Conservation (phyloP, 441 rosid genomes). For the Brassica hybrid region DNA sequence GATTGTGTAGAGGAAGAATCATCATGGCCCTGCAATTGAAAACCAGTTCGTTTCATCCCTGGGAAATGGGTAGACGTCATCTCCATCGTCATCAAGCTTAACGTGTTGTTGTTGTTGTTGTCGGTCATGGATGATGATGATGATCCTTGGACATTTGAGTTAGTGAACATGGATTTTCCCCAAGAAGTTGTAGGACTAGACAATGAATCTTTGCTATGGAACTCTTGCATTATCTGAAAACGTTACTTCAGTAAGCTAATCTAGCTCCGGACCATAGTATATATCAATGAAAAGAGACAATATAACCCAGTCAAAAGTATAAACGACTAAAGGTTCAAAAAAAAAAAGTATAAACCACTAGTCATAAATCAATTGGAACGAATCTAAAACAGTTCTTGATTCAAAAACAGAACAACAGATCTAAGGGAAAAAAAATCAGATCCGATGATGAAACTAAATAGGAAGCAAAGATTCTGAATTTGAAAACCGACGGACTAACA, state of each 20-base stretch:
- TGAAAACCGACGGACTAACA: not conserved
- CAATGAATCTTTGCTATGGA: slow-evolving; percentile 16
- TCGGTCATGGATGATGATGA: slow-evolving; percentile 29
- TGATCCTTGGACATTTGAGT: slow-evolving; percentile 35
- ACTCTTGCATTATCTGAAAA: slow-evolving; percentile 37
- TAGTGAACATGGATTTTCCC: slow-evolving; percentile 26
- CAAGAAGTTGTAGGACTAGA: slow-evolving; percentile 20
- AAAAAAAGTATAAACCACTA: not conserved
- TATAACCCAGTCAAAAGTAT: slow-evolving; percentile 4
- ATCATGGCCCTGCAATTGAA: slow-evolving; percentile 53
- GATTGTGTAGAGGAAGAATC: slow-evolving; percentile 71
- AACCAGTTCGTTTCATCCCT: slow-evolving; percentile 47
- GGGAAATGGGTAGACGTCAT: slow-evolving; percentile 42
- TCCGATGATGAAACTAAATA: not conserved
- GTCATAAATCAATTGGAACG: slow-evolving; percentile 2
- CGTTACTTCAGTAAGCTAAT: slow-evolving; percentile 9
- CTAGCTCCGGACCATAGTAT: slow-evolving; percentile 10
- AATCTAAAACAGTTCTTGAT: slow-evolving; percentile 24
- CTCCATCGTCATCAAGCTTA: slow-evolving; percentile 61
- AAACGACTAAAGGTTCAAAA: no score
- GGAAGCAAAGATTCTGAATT: slow-evolving; percentile 21
- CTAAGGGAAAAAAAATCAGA: slow-evolving; percentile 19
- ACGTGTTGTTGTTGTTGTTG: slow-evolving; percentile 7
- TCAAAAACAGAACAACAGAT: slow-evolving; percentile 27
- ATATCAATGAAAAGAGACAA: slow-evolving; percentile 5